Conservation (phyloP, 2,329 filamentous ascomycete species). For the Hypoxylon sp. region DNA sequence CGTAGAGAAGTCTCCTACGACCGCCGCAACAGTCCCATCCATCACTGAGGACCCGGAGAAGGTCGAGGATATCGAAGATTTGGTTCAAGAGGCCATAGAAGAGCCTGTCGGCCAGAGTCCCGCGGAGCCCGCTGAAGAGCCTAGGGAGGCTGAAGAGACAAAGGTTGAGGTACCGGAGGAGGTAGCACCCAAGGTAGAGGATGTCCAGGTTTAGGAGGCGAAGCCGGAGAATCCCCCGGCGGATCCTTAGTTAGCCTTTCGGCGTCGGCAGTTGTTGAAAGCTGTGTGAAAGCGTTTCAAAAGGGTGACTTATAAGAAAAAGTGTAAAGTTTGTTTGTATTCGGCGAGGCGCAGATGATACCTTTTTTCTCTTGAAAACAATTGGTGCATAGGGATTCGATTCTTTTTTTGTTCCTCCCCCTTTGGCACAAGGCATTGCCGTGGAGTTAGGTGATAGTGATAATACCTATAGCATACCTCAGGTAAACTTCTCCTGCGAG, state of each 20-base stretch:
- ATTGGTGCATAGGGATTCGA: slow-evolving; percentile 33
- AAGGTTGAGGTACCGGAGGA: slow-evolving; percentile 13
- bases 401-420: slow-evolving; percentile 22
- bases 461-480: slow-evolving; percentile 36
- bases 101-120: slow-evolving; percentile 20
- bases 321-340: slow-evolving; percentile 38
- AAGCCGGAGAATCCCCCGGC: slow-evolving; percentile 9
- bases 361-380: slow-evolving; percentile 42
- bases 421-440: slow-evolving; percentile 31
- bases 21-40: slow-evolving; percentile 22
- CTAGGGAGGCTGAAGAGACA: slow-evolving; percentile 11
- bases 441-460: slow-evolving; percentile 37
- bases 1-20: slow-evolving; percentile 14
- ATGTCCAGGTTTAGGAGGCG: slow-evolving; percentile 17
- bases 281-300: not conserved
- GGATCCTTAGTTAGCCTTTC: slow-evolving; percentile 24
- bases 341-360: slow-evolving; percentile 49
- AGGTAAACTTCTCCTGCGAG: slow-evolving; percentile 16
- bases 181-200: slow-evolving; percentile 12
- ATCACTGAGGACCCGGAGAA: slow-evolving; percentile 45
- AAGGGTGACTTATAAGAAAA: slow-evolving; percentile 17
- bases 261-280: slow-evolving; percentile 6
- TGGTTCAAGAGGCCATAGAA: slow-evolving; percentile 42
- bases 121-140: slow-evolving; percentile 28
- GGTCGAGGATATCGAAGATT: slow-evolving; percentile 51